A percentile compares a stretch with the other conserved stretches of the same genome.
phyloP scores from a whole-genome alignment of 2,329 filamentous ascomycete species.

The Trichophyton rubrum region DNA sequence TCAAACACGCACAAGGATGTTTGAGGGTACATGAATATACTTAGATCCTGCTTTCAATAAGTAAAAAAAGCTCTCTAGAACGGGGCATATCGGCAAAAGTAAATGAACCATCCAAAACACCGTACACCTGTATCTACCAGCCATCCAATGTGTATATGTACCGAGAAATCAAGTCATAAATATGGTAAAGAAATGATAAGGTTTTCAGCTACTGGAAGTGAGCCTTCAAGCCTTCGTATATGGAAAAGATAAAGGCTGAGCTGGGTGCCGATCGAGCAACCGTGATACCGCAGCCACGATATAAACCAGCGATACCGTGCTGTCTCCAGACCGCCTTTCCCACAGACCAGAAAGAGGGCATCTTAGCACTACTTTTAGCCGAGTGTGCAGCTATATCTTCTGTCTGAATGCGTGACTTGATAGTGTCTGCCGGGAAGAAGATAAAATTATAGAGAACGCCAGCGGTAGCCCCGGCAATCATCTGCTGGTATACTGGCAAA shows the following conservation, averaged over 20 bases:
- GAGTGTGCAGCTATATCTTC: conserved; percentile 44
- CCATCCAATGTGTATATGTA: neutral
- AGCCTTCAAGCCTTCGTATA: conserved; percentile 65
- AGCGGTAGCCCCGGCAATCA: conserved; percentile 71
- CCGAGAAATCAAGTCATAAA: neutral
- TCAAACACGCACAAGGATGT: too few relatives aligned
- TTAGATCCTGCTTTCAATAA: too few relatives aligned
- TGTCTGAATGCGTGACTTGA: conserved; percentile 96
- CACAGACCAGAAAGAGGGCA: conserved; percentile 60
- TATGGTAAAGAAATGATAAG: conserved; percentile 33
- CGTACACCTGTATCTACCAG: neutral
- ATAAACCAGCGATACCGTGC: conserved; percentile 72
- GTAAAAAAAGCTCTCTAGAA: too few relatives aligned
- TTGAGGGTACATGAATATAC: too few relatives aligned
- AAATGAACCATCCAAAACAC: neutral
- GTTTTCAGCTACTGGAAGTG: conserved; percentile 40
- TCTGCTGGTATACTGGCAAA: conserved; percentile 74
- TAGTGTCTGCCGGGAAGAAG: conserved; percentile 93
- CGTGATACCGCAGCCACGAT: conserved; percentile 90
- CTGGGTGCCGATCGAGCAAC: conserved; percentile 78
- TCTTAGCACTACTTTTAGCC: conserved; percentile 32
- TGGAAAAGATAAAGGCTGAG: conserved; percentile 95
- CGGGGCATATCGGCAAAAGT: neutral
- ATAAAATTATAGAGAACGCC: conserved; percentile 94
- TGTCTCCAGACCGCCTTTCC: conserved; percentile 64